A percentile compares a stretch with the other conserved stretches of the same genome.
Conservation (phyloP, 108 stramenopile genomes). For the Discostella pseudostelligera region DNA sequence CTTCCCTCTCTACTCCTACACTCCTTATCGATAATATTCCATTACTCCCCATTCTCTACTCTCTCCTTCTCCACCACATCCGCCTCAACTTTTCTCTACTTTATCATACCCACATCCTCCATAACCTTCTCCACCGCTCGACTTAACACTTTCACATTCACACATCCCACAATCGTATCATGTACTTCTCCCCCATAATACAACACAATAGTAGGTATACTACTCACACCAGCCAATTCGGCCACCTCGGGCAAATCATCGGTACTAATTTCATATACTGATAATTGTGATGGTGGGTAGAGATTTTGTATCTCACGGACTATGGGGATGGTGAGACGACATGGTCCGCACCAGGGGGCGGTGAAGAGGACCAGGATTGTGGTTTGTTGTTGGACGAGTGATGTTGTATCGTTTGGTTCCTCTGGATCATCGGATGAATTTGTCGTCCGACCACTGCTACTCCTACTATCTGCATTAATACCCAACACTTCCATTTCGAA, state of each 20-base stretch:
- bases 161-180: conserved; percentile 86
- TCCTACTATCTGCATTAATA: not conserved
- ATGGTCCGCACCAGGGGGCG: conserved; percentile 86
- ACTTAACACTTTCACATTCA: conserved; percentile 75
- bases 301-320: conserved; percentile 79
- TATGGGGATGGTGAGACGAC: conserved; percentile 72
- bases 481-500: conserved; percentile 57
- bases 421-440: not conserved
- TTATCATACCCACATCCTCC: conserved; percentile 62
- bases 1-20: too few relatives aligned
- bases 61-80: too few relatives aligned
- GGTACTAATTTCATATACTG: conserved; percentile 79
- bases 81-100: too few relatives aligned
- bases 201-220: conserved; percentile 86
- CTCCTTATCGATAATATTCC: too few relatives aligned
- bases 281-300: conserved; percentile 50
- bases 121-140: conserved; percentile 74
- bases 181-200: conserved; percentile 57
- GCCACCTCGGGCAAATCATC: conserved; percentile 84
- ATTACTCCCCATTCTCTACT: too few relatives aligned
- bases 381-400: conserved; percentile 19
- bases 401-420: not conserved
- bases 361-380: conserved; percentile 73
- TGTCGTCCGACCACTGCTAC: not conserved
- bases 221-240: conserved; percentile 61